Percentiles rank a stretch among this genome's conserved stretches.
These are phyloP conservation scores for Amorphotheca resinae DNA, from an alignment of 495 filamentous ascomycete genomes.

Conservation along the genomic window DNA sequence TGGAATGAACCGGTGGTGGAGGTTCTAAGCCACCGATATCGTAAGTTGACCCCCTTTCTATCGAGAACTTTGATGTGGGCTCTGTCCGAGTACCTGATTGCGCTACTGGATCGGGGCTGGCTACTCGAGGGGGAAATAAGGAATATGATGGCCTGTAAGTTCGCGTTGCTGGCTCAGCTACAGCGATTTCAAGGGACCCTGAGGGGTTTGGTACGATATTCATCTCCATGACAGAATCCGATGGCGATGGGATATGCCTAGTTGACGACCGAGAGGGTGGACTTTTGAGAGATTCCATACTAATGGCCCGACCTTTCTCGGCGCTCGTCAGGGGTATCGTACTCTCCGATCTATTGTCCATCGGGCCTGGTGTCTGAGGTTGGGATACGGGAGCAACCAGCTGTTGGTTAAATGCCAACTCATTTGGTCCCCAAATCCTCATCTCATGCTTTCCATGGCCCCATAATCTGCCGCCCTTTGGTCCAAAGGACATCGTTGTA, in stretches of 20 bases:
- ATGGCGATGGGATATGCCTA: too few species aligned
- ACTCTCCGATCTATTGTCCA: constrained; percentile 7
- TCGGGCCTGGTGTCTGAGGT: constrained; percentile 5
- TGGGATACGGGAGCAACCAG: constrained; percentile 13
- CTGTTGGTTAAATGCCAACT: constrained; percentile 19
- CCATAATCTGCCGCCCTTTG: constrained; percentile 9
- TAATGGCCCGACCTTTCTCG: constrained; percentile 16
- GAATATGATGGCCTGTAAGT: constrained; percentile 14
- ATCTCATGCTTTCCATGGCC: constrained; percentile 17
- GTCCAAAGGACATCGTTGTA: constrained; percentile 22
- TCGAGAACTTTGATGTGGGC: neutral
- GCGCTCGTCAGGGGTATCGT: constrained; percentile 6
- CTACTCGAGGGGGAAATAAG: constrained; percentile 12
- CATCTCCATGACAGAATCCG: neutral
- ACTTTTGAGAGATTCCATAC: constrained; percentile 14
- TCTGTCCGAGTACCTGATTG: constrained; percentile 1
- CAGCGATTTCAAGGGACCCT: neutral
- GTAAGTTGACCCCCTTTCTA: constrained; percentile 4
- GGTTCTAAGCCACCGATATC: constrained; percentile 15
- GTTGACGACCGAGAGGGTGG: neutral
- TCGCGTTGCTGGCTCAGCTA: constrained; percentile 3
- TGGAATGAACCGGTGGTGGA: constrained; percentile 14
- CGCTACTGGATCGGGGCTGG: neutral
- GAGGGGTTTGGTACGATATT: neutral
- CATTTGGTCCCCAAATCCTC: constrained; percentile 23